These are phyloP conservation scores for Coniosporium tulheliwenetii DNA, from an alignment of 2,329 filamentous ascomycete species.

Conservation along the genomic window DNA sequence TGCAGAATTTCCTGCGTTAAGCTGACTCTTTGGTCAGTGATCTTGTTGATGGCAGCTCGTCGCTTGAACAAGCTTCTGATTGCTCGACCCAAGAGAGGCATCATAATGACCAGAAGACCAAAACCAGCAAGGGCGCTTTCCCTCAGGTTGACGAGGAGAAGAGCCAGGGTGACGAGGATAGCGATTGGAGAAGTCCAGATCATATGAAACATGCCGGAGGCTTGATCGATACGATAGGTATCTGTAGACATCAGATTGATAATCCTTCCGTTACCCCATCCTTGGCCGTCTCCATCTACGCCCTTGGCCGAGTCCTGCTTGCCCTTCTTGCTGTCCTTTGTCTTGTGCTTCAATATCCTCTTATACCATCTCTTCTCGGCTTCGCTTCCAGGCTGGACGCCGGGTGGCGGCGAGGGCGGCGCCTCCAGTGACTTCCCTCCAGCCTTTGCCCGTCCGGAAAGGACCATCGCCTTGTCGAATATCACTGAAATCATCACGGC, in stretches of 20 bases:
- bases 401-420: conserved; percentile 20
- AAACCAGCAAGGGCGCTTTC: conserved; percentile 87
- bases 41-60: conserved; percentile 71
- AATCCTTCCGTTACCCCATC: conserved; percentile 86
- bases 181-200: conserved; percentile 75
- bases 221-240: conserved; percentile 82
- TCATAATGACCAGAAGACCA: conserved; percentile 59
- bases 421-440: conserved; percentile 43
- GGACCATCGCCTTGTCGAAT: conserved; percentile 81
- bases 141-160: conserved; percentile 73
- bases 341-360: conserved; percentile 24
- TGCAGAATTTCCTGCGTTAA: conserved; percentile 86
- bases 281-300: conserved; percentile 53
- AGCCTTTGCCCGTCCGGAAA: conserved; percentile 77
- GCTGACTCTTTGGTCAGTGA: conserved; percentile 83
- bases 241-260: conserved; percentile 92
- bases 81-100: conserved; percentile 62
- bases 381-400: conserved; percentile 30
- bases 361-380: conserved; percentile 36
- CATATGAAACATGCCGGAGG: conserved; percentile 78
- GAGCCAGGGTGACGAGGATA: conserved; percentile 60
- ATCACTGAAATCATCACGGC: conserved; percentile 73
- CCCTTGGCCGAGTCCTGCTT: conserved; percentile 28
- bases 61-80: conserved; percentile 64
- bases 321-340: conserved; percentile 23